Conservation (phyloP, 2,329 filamentous ascomycete genomes). For the Pyrenochaeta sp. region DNA sequence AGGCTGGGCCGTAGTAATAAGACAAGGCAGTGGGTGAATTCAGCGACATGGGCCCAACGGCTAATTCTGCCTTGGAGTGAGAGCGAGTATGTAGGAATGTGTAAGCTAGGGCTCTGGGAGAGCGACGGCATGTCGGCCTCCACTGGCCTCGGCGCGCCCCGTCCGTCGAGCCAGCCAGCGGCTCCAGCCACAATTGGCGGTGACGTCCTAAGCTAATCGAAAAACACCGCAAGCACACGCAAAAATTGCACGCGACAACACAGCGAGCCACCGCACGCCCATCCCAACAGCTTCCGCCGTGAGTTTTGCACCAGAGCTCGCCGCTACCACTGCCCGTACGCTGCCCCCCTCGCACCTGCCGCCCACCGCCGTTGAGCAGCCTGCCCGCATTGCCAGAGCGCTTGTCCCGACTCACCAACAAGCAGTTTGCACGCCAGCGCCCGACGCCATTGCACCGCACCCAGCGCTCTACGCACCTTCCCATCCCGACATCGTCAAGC, state of each 20-base stretch:
- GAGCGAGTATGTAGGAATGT: no score
- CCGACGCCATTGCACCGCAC: slow-evolving; percentile 26
- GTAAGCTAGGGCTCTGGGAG: no score
- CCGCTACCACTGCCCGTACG: slow-evolving; percentile 11
- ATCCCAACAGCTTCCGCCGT: slow-evolving; percentile 9
- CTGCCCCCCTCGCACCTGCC: slow-evolving; percentile 1
- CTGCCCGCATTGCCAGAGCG: slow-evolving; percentile 2
- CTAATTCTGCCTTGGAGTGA: no score
- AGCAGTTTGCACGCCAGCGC: slow-evolving; percentile 22
- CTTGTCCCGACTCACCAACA: background rate
- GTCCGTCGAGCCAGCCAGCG: slow-evolving; percentile 8
- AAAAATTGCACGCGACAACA: slow-evolving; percentile 28
- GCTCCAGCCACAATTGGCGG: slow-evolving; percentile 21
- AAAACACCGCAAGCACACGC: slow-evolving; percentile 22
- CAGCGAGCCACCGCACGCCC: slow-evolving; percentile 13
- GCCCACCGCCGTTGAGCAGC: background rate
- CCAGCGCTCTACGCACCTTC: slow-evolving; percentile 7
- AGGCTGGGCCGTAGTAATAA: slow-evolving; percentile 8
- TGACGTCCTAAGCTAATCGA: slow-evolving; percentile 18
- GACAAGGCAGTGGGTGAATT: no score
- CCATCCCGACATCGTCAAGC: slow-evolving; percentile 36
- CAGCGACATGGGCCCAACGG: no score
- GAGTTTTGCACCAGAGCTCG: slow-evolving; percentile 3
- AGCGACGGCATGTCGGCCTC: no score
- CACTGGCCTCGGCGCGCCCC: background rate